Base-by-base conservation (phyloP, 768 basidiomycete genomes). In the Boletus eberwhitei region DNA sequence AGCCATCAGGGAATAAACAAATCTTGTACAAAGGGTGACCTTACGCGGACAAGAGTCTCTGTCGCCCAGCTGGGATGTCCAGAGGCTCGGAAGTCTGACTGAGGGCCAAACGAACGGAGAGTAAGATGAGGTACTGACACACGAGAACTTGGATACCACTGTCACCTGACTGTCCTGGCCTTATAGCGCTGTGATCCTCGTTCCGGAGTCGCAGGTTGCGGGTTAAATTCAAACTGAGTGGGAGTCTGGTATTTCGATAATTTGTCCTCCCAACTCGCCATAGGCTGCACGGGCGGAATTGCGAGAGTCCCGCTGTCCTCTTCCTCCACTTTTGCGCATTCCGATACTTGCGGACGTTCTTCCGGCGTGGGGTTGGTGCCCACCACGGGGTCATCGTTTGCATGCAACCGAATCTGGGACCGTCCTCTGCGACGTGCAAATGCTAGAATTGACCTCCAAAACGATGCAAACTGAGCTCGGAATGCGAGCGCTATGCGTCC, bases 111-210 rank as follows among this genome's bases (percentile, higher is more conserved):
- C 13, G 52, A 32, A 21, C 5, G 14, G 14, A 32, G 2, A 14
- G 31, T 34, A 19, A 32, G 44, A 17, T n/a, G 8, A n/a, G 2
- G 24, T n/a, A 29, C 29, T 29, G 11, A 7, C 3, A 7, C 31
- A 12, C 8, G 9, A 32, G 12, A 32, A 32, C 31, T 32, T 32
- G 3, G 4, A 2, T 9, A 11, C 31, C 31, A 29, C n/a, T n/a
- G n/a, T 29, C 22, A 48, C 46, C 22, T 39, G 9, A 42, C 35
- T 17, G 19, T 31, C 59, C 22, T 53, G 6, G 14, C 13, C 6
- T 34, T 21, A 41, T 64, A 63, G 8, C 61, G 44, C 42, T 32
- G 54, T 36, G 59, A 64, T 17, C 24, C 51, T n/a, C 31, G 8
- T 6, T 57, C 62, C 1, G 54, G 63, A 21, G 42, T 61, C 8